These are phyloP conservation scores for Didymellaceae sp. DNA, from an alignment of 2,329 filamentous ascomycete species.

Conservation along the genomic window DNA sequence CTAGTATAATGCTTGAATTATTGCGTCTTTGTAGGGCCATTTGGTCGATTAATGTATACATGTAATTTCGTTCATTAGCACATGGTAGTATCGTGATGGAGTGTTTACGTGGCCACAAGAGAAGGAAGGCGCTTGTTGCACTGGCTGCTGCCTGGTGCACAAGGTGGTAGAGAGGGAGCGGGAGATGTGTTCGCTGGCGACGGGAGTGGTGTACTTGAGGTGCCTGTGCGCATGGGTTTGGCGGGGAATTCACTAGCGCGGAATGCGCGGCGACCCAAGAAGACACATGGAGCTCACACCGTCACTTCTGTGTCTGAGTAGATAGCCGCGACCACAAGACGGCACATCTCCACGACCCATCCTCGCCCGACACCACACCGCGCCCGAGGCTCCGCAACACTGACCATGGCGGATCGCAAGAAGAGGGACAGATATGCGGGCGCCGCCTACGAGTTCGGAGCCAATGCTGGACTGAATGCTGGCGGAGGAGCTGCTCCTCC, in stretches of 20 bases:
- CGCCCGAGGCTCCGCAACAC: conserved; percentile 21
- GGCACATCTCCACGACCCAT: conserved; percentile 16
- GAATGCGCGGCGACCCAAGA: conserved; percentile 42
- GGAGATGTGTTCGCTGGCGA: conserved; percentile 1
- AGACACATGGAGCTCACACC: conserved; percentile 43
- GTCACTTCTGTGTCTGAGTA: conserved; percentile 30
- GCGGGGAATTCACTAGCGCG: conserved; percentile 35
- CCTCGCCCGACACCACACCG: conserved; percentile 15
- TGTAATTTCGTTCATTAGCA: not conserved
- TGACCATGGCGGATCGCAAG: conserved; percentile 58
- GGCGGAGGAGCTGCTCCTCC: conserved; percentile 57
- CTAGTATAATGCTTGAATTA: not conserved
- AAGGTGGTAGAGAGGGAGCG: not conserved
- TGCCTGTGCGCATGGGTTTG: conserved; percentile 27
- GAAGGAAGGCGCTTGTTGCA: not conserved
- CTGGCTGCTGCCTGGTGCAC: conserved; percentile 19
- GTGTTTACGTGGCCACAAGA: not conserved
- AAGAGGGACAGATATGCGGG: conserved; percentile 96
- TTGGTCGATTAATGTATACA: conserved; percentile 1
- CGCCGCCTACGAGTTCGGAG: conserved; percentile 93
- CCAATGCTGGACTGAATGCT: conserved; percentile 69
- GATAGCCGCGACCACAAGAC: conserved; percentile 18
- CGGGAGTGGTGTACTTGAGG: conserved; percentile 9
- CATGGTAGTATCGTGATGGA: not conserved
- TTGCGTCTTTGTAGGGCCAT: not conserved